A percentile compares a stretch with the other conserved stretches of the same genome.
phyloP scores from a whole-genome alignment of 176 grass and related monocot genomes.

The Oryza glumipatula region DNA sequence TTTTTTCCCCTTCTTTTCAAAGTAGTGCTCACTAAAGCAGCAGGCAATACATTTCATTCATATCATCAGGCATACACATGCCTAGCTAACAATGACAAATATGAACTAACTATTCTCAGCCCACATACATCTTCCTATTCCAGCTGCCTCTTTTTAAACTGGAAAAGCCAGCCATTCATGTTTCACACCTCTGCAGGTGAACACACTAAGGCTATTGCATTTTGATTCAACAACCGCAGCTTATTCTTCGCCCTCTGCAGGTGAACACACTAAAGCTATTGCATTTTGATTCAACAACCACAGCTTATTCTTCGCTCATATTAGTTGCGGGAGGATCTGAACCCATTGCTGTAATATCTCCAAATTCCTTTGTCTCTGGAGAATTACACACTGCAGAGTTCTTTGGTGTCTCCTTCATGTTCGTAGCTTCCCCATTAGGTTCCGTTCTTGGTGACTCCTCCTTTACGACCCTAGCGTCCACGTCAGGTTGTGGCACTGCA shows the following conservation, averaged over 20 bases:
- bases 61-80: neutral
- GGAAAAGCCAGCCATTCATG: too few relatives aligned
- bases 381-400: neutral
- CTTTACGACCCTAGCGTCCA: constrained; percentile 9
- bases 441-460: neutral
- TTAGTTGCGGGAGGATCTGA: neutral
- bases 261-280: too few relatives aligned
- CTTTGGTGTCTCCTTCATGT: neutral
- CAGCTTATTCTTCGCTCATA: neutral
- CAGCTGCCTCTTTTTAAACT: constrained; percentile 21
- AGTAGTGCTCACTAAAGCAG: neutral
- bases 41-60: neutral
- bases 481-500: neutral
- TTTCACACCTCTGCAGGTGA: too few relatives aligned
- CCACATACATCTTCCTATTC: neutral
- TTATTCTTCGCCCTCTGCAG: neutral
- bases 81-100: constrained; percentile 7
- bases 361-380: constrained; percentile 1
- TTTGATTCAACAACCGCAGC: constrained; percentile 20
- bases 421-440: constrained; percentile 10
- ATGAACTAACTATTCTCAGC: constrained; percentile 2
- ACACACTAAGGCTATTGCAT: neutral
- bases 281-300: too few relatives aligned
- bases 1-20: neutral
- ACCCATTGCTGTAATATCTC: constrained; percentile 13